Evolutionary conservation across 2,329 filamentous ascomycete genomes (phyloP).

Genomic region (Botrytis paeoniae): DNA sequence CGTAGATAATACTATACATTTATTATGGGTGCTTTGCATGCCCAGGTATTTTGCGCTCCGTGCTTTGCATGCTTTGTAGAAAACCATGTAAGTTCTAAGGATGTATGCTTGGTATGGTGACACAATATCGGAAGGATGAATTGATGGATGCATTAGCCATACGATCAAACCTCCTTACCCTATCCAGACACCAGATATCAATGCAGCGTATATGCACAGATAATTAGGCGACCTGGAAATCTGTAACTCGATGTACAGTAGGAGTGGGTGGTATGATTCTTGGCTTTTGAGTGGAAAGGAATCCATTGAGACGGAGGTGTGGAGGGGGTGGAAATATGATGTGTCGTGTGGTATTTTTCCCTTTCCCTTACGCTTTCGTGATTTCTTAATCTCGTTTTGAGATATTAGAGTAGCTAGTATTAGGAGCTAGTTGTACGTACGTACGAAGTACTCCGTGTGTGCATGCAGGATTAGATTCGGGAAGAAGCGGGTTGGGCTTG

Average conservation of each 20-base stretch:
- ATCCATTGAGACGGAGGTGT: neutral
- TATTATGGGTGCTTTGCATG: neutral
- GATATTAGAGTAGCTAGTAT: neutral
- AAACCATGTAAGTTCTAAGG: neutral
- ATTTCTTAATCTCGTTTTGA: neutral
- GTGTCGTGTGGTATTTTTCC: slow-evolving; percentile 5
- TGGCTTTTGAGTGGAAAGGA: neutral
- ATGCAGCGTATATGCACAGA: neutral
- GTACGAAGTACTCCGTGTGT: neutral
- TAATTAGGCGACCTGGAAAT: slow-evolving; percentile 3
- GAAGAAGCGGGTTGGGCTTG: slow-evolving; percentile 10
- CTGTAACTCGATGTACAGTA: neutral
- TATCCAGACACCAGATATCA: neutral
- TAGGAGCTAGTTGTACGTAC: neutral
- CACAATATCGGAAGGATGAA: slow-evolving; percentile 8
- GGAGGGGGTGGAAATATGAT: slow-evolving; percentile 14
- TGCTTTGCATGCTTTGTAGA: neutral
- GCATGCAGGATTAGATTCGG: slow-evolving; percentile 5
- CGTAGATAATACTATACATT: neutral
- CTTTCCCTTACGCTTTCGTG: neutral
- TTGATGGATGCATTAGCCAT: slow-evolving; percentile 3
- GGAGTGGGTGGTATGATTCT: neutral
- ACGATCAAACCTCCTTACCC: neutral
- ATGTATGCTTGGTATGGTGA: neutral
- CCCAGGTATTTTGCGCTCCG: neutral